Base-by-base conservation (phyloP, 768 basidiomycete species). In the Obba rivulosa region DNA sequence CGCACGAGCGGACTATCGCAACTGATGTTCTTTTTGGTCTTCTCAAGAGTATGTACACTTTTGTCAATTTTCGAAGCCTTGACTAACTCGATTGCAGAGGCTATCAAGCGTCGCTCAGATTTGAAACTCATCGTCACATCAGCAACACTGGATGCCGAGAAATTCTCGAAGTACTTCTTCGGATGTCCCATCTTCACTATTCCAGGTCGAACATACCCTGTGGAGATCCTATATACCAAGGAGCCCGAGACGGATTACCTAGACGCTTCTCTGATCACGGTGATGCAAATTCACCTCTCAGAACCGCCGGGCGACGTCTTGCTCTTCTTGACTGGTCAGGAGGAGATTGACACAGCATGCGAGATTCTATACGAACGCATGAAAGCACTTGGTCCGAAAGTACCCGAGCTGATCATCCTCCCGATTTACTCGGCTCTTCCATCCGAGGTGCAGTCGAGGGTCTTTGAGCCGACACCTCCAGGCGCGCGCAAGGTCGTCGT, bases 171-270 rank as follows among this genome's bases (percentile, higher is more conserved):
- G 62, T 99, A 99, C 76, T 99, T 99, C 75, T 96, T 86, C 65
- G 92, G 89, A 5, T 97, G 94, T 67, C 95, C 96, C 23, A 98
- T 99, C 67, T 98, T 98, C 77, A 96, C 95, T 34, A 98, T 99
- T 55, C 96, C 96, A n/a, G 96, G 96, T 57, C 85, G 94, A 60
- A 93, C 93, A n/a, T 98, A 91, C 69, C 96, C 96, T 5, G 96
- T 98, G 53, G 96, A 99, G 67, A 79, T 89, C 24, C 73, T 98
- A n/a, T 99, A 98, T 70, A 97, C 95, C 57, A 98, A 98, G 65
- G 96, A 99, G 61, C 96, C 96, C 0, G 96, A 98, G 67, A 78
- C 80, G 18, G 96, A 99, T 67, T 99, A 99, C 67, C 81, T 99
- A 48, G 96, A 98, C 57, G 94, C 95, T 0, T 93, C 94, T 20